Conservation (phyloP, 352 stramenopile genomes). For the Salisapilia sapeloensis region DNA sequence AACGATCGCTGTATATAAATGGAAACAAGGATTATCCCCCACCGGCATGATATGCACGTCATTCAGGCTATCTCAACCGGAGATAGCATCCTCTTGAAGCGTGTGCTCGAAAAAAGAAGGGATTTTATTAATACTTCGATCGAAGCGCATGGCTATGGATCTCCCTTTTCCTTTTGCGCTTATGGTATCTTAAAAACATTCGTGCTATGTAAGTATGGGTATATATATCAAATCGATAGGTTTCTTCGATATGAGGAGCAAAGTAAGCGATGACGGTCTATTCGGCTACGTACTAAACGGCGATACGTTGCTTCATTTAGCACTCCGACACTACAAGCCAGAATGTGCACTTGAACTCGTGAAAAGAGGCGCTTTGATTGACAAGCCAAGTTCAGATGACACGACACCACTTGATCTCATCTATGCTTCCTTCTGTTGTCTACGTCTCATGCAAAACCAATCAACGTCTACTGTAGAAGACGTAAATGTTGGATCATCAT, state of each 20-base stretch:
- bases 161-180: conserved; percentile 24
- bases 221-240: conserved; percentile 7
- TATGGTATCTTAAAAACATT: conserved; percentile 13
- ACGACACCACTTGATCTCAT: conserved; percentile 16
- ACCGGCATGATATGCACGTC: conserved; percentile 43
- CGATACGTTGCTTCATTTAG: conserved; percentile 32
- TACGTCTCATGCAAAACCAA: conserved; percentile 1
- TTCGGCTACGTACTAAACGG: conserved; percentile 20
- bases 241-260: conserved; percentile 20
- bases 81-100: conserved; percentile 11
- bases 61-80: conserved; percentile 18
- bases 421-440: conserved; percentile 9
- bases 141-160: conserved; percentile 18
- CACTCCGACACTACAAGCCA: conserved; percentile 22
- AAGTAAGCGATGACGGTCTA: conserved; percentile 2
- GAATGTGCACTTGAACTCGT: conserved; percentile 14
- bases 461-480: conserved; percentile 7
- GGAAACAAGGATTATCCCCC: conserved; percentile 13
- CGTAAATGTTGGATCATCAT: background rate
- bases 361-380: conserved; percentile 10
- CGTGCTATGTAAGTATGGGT: conserved; percentile 1
- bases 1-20: background rate
- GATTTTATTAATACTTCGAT: conserved; percentile 17
- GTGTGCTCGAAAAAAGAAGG: conserved; percentile 19
- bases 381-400: conserved; percentile 7